Base-by-base conservation (phyloP, 2,329 filamentous ascomycete genomes). In the Exophiala spinifera region DNA sequence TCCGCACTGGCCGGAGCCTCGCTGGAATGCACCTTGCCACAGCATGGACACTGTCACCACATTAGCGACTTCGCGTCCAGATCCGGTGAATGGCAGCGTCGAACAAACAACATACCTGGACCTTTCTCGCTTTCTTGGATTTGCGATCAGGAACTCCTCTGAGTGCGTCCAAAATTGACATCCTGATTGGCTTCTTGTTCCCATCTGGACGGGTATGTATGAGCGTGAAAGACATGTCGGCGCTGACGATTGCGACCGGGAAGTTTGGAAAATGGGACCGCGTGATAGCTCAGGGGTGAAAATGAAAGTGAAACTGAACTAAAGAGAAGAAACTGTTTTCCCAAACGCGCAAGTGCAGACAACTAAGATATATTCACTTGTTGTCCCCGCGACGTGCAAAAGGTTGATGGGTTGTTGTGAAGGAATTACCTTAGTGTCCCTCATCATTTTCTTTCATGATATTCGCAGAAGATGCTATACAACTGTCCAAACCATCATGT, bases 111-210 rank as follows among this genome's bases (percentile, higher is more conserved):
- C 33, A 28, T 44, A 2, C 20, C 51, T 13, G 56, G 46, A 52
- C 53, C 20, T 37, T 39, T 23, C 50, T 47, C n/a, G 46, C 39
- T 31, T 60, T 62, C 46, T 53, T 55, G 17, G 60, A 55, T 15
- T 52, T 60, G 3, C 50, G 47, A 20, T 55, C 44, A 1, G 62
- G 62, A 5, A 55, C 56, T 13, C 61, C 58, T 23, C 55, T 57
- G 33, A 64, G 59, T 20, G 60, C 60, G 21, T 64, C 62, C 40
- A 58, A 60, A 49, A 64, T 59, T 10, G 60, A 61, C 47, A 64
- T 33, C 34, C 59, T 60, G 55, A 63, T 56, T 5, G 60, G 60
- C 11, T 34, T 46, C 20, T 46, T 34, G 14, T 52, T 57, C 33
- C 62, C 62, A 36, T 64, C 56, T 14, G 42, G 37, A 39, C 55